Evolutionary conservation across 2,329 filamentous ascomycete species (phyloP).

Genomic region (Talaromyces sp.): DNA sequence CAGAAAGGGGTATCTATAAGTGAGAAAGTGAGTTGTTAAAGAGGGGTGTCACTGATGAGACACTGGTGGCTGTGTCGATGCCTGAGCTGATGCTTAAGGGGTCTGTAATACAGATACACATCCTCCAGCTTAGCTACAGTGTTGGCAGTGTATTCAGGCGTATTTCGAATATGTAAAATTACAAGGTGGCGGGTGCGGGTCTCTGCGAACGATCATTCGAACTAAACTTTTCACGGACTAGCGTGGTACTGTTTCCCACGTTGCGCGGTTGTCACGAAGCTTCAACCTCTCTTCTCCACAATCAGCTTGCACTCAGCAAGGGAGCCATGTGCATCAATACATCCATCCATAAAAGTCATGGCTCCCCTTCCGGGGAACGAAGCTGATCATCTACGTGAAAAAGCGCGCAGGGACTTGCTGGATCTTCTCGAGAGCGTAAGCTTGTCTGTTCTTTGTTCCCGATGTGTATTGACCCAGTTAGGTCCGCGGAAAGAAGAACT

Average conservation of each 20-base stretch:
- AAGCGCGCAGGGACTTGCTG: slow-evolving; percentile 80
- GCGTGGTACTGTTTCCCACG: background rate
- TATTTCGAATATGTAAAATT: background rate
- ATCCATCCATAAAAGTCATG: slow-evolving; percentile 30
- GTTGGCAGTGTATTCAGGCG: background rate
- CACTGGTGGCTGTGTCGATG: slow-evolving; percentile 12
- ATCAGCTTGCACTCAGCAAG: background rate
- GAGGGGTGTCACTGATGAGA: background rate
- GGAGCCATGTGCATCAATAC: slow-evolving; percentile 20
- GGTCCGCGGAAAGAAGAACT: slow-evolving; percentile 98
- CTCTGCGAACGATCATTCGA: background rate
- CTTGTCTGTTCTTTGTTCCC: slow-evolving; percentile 35
- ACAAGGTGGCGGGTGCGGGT: background rate
- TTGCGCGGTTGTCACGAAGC: background rate
- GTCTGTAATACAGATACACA: background rate
- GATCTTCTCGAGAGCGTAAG: slow-evolving; percentile 92
- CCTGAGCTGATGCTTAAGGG: slow-evolving; percentile 7
- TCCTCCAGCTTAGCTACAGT: background rate
- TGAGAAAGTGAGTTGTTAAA: background rate
- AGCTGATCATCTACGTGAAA: slow-evolving; percentile 47
- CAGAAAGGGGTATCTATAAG: slow-evolving; percentile 9
- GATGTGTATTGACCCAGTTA: slow-evolving; percentile 44
- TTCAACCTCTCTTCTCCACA: slow-evolving; percentile 4
- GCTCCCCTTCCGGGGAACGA: slow-evolving; percentile 43
- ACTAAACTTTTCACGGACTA: background rate